phyloP scores from a whole-genome alignment of 2,329 filamentous ascomycete genomes.

The Ophiostoma tasmaniense region DNA sequence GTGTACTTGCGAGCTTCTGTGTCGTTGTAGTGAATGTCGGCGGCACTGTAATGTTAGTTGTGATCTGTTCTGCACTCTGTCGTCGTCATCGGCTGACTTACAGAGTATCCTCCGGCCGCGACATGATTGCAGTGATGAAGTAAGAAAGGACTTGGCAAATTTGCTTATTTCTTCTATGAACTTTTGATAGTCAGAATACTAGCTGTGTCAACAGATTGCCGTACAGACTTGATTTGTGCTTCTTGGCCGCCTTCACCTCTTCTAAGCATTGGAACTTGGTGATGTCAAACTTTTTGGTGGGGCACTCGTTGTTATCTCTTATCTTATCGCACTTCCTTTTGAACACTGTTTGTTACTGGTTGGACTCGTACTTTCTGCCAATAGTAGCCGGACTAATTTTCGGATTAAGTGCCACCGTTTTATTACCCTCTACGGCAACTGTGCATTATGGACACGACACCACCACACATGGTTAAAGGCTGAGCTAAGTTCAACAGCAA shows the following conservation, averaged over 20 bases:
- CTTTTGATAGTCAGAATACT: no score
- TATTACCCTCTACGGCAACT: neutral
- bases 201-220: no score
- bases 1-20: constrained; percentile 95
- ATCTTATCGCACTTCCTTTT: constrained; percentile 14
- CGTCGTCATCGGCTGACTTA: constrained; percentile 34
- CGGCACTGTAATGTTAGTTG: constrained; percentile 51
- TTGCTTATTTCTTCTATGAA: no score
- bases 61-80: neutral
- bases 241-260: neutral
- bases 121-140: constrained; percentile 52
- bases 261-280: neutral
- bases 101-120: constrained; percentile 92
- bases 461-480: neutral
- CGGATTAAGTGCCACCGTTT: constrained; percentile 11
- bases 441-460: constrained; percentile 10
- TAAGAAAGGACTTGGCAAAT: neutral
- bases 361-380: neutral
- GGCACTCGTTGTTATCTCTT: constrained; percentile 9
- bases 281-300: constrained; percentile 18
- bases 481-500: neutral
- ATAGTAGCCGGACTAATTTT: constrained; percentile 13
- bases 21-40: constrained; percentile 97
- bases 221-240: neutral
- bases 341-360: neutral